Percentiles rank a stretch among this genome's conserved stretches.
Evolutionary conservation across 768 basidiomycete genomes (phyloP).

Genomic region (Panus rudis): DNA sequence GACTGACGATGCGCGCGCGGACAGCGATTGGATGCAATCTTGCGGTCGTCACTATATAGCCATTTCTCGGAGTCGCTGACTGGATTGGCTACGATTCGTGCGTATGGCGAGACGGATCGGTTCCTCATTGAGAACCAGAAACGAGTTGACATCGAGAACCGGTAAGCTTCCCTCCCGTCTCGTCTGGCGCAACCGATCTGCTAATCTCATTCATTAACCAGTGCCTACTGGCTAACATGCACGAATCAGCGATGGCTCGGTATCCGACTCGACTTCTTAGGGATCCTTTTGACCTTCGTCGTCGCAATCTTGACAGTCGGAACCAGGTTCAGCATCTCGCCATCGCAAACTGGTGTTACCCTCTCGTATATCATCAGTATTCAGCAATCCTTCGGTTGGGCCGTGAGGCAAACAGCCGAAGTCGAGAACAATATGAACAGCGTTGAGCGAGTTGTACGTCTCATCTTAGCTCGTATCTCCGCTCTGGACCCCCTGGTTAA

Average conservation of each 20-base stretch:
- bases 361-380: conserved; percentile 76
- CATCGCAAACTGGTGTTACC: conserved; percentile 69
- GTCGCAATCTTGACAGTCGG: conserved; percentile 77
- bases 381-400: conserved; percentile 73
- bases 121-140: conserved; percentile 71
- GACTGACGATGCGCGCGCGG: neutral
- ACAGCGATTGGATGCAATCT: conserved; percentile 65
- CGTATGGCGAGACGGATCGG: conserved; percentile 72
- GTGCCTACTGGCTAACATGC: conserved; percentile 68
- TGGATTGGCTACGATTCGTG: conserved; percentile 82
- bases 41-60: conserved; percentile 81
- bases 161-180: conserved; percentile 32
- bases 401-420: conserved; percentile 73
- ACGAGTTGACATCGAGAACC: conserved; percentile 79
- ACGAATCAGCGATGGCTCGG: conserved; percentile 84
- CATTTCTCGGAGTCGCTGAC: conserved; percentile 90
- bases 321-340: conserved; percentile 66
- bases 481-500: neutral
- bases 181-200: conserved; percentile 70
- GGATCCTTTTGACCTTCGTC: conserved; percentile 60
- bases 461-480: neutral
- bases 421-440: conserved; percentile 93
- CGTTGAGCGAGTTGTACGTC: conserved; percentile 61
- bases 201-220: conserved; percentile 17
- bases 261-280: conserved; percentile 83